phyloP scores from a whole-genome alignment of 1,284 basidiomycete species.

The Heterobasidion occidentale region DNA sequence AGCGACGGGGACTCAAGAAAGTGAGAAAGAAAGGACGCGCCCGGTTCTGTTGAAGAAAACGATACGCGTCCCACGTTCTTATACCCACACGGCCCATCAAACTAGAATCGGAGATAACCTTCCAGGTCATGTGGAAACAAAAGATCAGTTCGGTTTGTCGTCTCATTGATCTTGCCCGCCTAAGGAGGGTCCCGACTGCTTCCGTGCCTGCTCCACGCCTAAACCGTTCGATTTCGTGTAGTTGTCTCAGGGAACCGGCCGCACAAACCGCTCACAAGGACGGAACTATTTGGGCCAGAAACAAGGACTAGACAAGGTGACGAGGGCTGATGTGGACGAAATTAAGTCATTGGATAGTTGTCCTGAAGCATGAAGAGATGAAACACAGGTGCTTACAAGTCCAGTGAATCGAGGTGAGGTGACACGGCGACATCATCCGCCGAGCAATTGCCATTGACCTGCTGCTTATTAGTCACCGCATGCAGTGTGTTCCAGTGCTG shows the following conservation, averaged over 20 bases:
- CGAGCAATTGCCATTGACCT: too few relatives aligned
- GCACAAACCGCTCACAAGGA: background rate
- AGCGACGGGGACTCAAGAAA: background rate
- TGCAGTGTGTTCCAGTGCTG: too few relatives aligned
- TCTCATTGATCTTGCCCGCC: background rate
- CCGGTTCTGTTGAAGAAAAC: background rate
- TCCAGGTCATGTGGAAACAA: background rate
- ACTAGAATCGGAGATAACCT: background rate
- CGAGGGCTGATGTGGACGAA: too few relatives aligned
- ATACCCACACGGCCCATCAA: background rate
- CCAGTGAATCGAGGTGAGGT: too few relatives aligned
- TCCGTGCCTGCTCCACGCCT: background rate
- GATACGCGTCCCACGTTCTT: background rate
- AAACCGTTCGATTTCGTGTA: background rate
- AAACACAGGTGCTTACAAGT: too few relatives aligned
- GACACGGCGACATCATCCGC: too few relatives aligned
- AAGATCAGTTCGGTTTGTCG: background rate
- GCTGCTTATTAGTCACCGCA: too few relatives aligned
- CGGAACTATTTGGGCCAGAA: too few relatives aligned
- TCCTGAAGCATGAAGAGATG: too few relatives aligned
- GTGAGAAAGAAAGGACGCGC: background rate
- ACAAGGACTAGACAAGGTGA: too few relatives aligned
- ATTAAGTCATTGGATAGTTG: too few relatives aligned
- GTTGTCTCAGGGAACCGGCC: background rate
- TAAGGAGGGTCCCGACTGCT: background rate